Conservation (phyloP, 306 rosid species). For the Elaeagnus macrophylla region DNA sequence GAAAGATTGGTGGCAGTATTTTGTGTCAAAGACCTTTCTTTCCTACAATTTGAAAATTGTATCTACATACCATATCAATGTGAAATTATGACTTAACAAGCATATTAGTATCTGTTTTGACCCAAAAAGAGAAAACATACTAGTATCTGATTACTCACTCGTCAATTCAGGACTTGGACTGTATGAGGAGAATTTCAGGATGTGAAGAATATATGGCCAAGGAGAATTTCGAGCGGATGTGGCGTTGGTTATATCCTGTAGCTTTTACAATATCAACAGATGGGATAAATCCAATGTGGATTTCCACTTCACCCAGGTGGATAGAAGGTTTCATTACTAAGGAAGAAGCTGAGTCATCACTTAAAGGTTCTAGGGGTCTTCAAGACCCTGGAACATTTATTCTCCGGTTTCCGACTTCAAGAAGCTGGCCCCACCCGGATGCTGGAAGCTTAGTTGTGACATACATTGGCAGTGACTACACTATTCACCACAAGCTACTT, state of each 20-base stretch:
- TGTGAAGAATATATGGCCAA: constrained; percentile 56
- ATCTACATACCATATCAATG: no score
- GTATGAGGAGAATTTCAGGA: constrained; percentile 71
- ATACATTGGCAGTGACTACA: constrained; percentile 55
- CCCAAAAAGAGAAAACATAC: no score
- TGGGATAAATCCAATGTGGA: constrained; percentile 70
- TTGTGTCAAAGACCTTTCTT: no score
- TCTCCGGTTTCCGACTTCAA: constrained; percentile 84
- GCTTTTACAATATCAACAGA: constrained; percentile 62
- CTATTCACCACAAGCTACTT: constrained; percentile 70
- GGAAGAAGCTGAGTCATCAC: constrained; percentile 89
- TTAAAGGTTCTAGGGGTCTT: constrained; percentile 70
- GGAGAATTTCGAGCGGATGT: constrained; percentile 83
- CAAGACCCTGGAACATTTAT: constrained; percentile 90
- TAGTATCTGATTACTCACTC: not conserved
- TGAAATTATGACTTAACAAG: no score
- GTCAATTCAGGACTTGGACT: constrained; percentile 62
- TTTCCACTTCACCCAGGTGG: constrained; percentile 78
- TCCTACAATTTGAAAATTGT: no score
- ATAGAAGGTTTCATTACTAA: constrained; percentile 92
- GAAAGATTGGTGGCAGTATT: no score
- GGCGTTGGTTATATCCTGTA: constrained; percentile 97
- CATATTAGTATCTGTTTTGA: no score
- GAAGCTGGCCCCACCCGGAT: constrained; percentile 99
- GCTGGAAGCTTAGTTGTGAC: constrained; percentile 81